Percentiles rank a stretch among this genome's conserved stretches.
phyloP scores from a whole-genome alignment of 1,139 yeast species.

The Candida anutae region DNA sequence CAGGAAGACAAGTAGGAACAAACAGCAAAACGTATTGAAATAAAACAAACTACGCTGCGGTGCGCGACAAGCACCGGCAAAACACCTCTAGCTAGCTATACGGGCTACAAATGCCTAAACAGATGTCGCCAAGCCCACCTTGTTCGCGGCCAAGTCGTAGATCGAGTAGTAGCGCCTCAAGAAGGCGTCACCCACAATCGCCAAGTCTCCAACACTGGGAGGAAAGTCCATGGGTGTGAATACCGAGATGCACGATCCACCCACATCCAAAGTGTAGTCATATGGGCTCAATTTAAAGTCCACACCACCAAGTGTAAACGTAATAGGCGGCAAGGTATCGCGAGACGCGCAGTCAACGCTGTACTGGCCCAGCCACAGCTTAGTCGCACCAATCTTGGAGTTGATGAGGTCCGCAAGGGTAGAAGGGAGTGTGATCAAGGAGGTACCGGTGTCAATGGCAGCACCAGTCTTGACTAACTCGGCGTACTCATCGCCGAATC shows the following conservation, averaged over 20 bases:
- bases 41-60: too few relatives aligned
- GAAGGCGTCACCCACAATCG: slow-evolving; percentile 95
- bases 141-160: slow-evolving; percentile 81
- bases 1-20: too few relatives aligned
- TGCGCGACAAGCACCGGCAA: too few relatives aligned
- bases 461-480: slow-evolving; percentile 81
- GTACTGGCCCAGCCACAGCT: slow-evolving; percentile 97
- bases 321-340: slow-evolving; percentile 79
- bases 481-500: slow-evolving; percentile 87
- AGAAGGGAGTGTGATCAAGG: slow-evolving; percentile 88
- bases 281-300: slow-evolving; percentile 82
- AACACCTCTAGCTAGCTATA: too few relatives aligned
- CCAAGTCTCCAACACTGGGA: slow-evolving; percentile 91
- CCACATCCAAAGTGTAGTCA: slow-evolving; percentile 87
- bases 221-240: slow-evolving; percentile 98
- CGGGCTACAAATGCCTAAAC: too few relatives aligned
- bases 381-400: slow-evolving; percentile 92
- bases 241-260: slow-evolving; percentile 92
- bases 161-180: slow-evolving; percentile 90
- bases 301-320: slow-evolving; percentile 81
- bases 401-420: slow-evolving; percentile 92
- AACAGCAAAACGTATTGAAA: too few relatives aligned
- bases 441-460: slow-evolving; percentile 97
- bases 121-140: slow-evolving; percentile 79
- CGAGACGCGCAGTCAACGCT: slow-evolving; percentile 81